A percentile compares a stretch with the other conserved stretches of the same genome.
Evolutionary conservation across 805 yeast species (phyloP).

Genomic region (Nematodospora valgi): DNA sequence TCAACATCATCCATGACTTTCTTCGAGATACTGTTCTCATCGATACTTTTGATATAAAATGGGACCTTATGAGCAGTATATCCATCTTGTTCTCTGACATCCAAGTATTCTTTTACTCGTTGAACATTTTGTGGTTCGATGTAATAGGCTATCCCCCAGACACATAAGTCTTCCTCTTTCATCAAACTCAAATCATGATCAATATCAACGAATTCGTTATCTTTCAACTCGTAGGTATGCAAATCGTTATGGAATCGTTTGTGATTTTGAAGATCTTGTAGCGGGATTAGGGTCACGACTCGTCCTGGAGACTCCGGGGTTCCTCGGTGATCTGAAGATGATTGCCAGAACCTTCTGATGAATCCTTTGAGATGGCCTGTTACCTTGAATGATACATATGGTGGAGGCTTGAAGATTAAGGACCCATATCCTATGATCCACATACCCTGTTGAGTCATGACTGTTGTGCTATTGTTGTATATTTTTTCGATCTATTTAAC

Average conservation of each 20-base stretch:
- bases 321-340: constrained; percentile 86
- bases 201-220: constrained; percentile 14
- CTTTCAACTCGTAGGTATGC: constrained; percentile 26
- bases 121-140: constrained; percentile 56
- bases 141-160: constrained; percentile 83
- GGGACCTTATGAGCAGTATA: constrained; percentile 67
- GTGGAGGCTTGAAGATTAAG: constrained; percentile 86
- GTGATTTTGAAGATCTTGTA: constrained; percentile 47
- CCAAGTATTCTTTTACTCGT: constrained; percentile 66
- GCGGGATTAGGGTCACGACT: constrained; percentile 76
- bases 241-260: constrained; percentile 42
- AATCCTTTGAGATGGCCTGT: constrained; percentile 77
- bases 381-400: constrained; percentile 54
- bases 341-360: constrained; percentile 87
- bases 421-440: constrained; percentile 95
- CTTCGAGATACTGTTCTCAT: constrained; percentile 7
- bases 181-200: constrained; percentile 17
- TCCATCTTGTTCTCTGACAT: constrained; percentile 86
- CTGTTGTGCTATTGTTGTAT: neutral
- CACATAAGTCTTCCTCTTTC: constrained; percentile 43
- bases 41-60: constrained; percentile 45
- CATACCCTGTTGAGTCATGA: constrained; percentile 32
- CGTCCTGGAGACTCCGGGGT: constrained; percentile 85
- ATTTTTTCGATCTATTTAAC: neutral
- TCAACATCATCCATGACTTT: constrained; percentile 18